phyloP scores from a whole-genome alignment of 805 yeast species.

The Cyberlindnera saturnus region DNA sequence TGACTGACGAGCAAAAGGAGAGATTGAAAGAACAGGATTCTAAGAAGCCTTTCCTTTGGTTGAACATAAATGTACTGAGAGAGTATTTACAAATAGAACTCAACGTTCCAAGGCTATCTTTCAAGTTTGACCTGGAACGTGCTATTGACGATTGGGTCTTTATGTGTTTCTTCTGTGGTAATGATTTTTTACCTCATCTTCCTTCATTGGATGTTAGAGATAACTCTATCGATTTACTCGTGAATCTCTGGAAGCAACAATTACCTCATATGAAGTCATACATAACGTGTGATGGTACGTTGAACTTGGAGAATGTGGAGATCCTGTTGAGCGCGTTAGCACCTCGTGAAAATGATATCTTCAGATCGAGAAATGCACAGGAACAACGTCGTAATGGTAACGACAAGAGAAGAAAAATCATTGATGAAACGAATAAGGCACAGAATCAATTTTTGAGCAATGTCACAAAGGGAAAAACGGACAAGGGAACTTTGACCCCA shows the following conservation, averaged over 20 bases:
- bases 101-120: slow-evolving; percentile 58
- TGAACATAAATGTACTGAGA: slow-evolving; percentile 79
- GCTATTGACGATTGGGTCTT: slow-evolving; percentile 99
- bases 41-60: slow-evolving; percentile 87
- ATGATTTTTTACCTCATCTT: slow-evolving; percentile 94
- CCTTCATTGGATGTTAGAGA: slow-evolving; percentile 95
- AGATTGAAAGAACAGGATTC: slow-evolving; percentile 28
- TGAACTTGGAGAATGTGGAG: slow-evolving; percentile 74
- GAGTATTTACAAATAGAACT: slow-evolving; percentile 86
- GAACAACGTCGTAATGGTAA: slow-evolving; percentile 67
- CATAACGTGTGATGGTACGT: slow-evolving; percentile 84
- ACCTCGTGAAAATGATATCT: slow-evolving; percentile 70
- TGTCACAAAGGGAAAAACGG: slow-evolving; percentile 60
- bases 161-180: slow-evolving; percentile 97
- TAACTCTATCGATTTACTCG: slow-evolving; percentile 79
- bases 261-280: slow-evolving; percentile 66
- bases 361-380: slow-evolving; percentile 58
- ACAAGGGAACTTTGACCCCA: slow-evolving; percentile 67
- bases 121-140: slow-evolving; percentile 82
- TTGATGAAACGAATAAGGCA: slow-evolving; percentile 38
- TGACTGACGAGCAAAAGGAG: slow-evolving; percentile 54
- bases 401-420: slow-evolving; percentile 49
- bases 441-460: slow-evolving; percentile 41
- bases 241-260: slow-evolving; percentile 74
- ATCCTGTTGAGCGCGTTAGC: slow-evolving; percentile 59